Percentiles rank a stretch among this genome's conserved stretches.
phyloP scores from a whole-genome alignment of 2,329 filamentous ascomycete species.

The Alternaria infectoria region DNA sequence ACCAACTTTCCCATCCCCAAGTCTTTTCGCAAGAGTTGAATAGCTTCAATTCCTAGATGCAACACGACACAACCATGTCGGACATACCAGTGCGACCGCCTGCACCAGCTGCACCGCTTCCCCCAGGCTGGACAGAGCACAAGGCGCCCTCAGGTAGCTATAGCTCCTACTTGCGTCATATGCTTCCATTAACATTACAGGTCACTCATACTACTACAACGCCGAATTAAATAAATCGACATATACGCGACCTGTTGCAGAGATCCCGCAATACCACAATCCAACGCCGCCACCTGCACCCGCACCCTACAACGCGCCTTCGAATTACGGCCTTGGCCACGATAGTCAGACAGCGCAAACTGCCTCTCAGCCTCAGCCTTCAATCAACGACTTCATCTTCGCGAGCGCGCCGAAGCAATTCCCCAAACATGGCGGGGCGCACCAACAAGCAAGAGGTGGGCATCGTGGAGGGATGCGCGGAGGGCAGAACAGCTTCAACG shows the following conservation, averaged over 20 bases:
- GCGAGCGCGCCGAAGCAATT: conserved; percentile 32
- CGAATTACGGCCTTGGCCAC: conserved; percentile 13
- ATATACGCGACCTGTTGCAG: conserved; percentile 70
- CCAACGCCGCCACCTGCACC: conserved; percentile 6
- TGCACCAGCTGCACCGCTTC: conserved; percentile 63
- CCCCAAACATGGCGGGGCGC: conserved; percentile 19
- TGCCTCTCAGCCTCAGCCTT: conserved; percentile 40
- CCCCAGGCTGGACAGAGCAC: conserved; percentile 89
- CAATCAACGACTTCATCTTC: conserved; percentile 58
- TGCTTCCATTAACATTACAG: conserved; percentile 49
- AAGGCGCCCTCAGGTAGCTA: conserved; percentile 74
- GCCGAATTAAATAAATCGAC: conserved; percentile 82
- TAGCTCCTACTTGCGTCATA: conserved; percentile 20
- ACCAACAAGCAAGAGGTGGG: conserved; percentile 38
- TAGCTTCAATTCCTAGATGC: neutral
- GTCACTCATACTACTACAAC: conserved; percentile 90
- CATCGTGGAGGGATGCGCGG: conserved; percentile 49
- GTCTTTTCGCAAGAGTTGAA: neutral
- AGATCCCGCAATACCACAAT: conserved; percentile 9
- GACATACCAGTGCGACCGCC: conserved; percentile 42
- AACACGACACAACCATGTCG: conserved; percentile 25
- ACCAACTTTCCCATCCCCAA: conserved; percentile 10
- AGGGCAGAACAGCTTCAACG: conserved; percentile 62
- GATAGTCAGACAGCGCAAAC: conserved; percentile 56
- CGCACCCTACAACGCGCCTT: conserved; percentile 7